Percentiles rank a stretch among this genome's conserved stretches.
Evolutionary conservation across 768 basidiomycete genomes (phyloP).

Genomic region (Xerocomellus amylosporus): DNA sequence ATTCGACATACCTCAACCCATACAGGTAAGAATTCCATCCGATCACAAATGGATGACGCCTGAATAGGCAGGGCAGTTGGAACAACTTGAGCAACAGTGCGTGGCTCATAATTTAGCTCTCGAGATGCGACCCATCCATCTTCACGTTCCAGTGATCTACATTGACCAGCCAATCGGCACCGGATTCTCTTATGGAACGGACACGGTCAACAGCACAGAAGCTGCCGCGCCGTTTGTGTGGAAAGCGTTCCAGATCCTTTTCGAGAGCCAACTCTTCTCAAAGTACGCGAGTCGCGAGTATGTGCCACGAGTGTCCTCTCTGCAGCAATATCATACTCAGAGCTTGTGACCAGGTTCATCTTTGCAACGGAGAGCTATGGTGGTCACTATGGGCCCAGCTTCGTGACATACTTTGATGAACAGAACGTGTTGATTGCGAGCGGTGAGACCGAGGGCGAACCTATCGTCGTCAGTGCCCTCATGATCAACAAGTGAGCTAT

Average conservation of each 20-base stretch:
- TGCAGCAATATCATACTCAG: background rate
- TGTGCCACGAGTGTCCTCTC: slow-evolving; percentile 12
- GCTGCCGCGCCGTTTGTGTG: slow-evolving; percentile 58
- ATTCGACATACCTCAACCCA: slow-evolving; percentile 54
- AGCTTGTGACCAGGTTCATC: slow-evolving; percentile 44
- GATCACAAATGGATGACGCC: background rate
- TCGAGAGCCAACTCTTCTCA: slow-evolving; percentile 53
- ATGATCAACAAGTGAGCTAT: slow-evolving; percentile 58
- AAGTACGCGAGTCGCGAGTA: slow-evolving; percentile 54
- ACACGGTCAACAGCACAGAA: slow-evolving; percentile 49
- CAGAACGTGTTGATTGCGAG: slow-evolving; percentile 53
- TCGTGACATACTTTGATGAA: slow-evolving; percentile 61
- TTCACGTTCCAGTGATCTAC: slow-evolving; percentile 52
- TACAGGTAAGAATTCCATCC: slow-evolving; percentile 43
- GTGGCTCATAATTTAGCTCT: slow-evolving; percentile 16
- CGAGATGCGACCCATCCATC: background rate
- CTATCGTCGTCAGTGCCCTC: slow-evolving; percentile 53
- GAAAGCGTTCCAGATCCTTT: slow-evolving; percentile 61
- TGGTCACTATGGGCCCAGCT: slow-evolving; percentile 63
- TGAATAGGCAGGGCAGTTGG: slow-evolving; percentile 45
- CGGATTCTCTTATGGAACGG: slow-evolving; percentile 59
- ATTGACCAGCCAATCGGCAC: slow-evolving; percentile 69
- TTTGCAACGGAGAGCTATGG: slow-evolving; percentile 68
- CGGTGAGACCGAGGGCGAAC: slow-evolving; percentile 46
- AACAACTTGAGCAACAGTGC: slow-evolving; percentile 64